Conservation (phyloP, 257 asterid genomes). For the Fraxinus excelsior region DNA sequence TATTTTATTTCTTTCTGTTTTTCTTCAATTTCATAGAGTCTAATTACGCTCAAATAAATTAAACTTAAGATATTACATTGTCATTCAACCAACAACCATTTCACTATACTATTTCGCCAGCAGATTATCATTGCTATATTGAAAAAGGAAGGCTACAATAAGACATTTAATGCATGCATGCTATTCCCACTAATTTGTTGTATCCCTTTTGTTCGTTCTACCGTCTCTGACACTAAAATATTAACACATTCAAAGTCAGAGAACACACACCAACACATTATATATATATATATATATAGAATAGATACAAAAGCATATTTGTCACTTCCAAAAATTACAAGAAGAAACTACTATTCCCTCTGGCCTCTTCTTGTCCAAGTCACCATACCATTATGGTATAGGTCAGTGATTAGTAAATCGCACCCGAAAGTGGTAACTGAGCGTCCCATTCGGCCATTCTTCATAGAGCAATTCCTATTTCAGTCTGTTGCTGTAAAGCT, state of each 20-base stretch:
- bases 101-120: too few relatives aligned
- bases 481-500: constrained; percentile 34
- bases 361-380: constrained; percentile 11
- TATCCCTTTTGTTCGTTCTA: constrained; percentile 34
- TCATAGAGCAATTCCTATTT: constrained; percentile 31
- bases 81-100: too few relatives aligned
- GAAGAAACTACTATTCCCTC: constrained; percentile 21
- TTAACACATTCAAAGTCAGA: constrained; percentile 12
- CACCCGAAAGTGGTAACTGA: neutral
- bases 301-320: too few relatives aligned
- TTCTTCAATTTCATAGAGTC: too few relatives aligned
- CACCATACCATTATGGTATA: constrained; percentile 29
- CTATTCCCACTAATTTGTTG: constrained; percentile 23
- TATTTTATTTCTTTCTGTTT: too few relatives aligned
- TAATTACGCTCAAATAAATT: too few relatives aligned
- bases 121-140: too few relatives aligned
- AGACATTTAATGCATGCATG: constrained; percentile 30
- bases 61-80: too few relatives aligned
- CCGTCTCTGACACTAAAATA: constrained; percentile 13
- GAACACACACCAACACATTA: neutral
- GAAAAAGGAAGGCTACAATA: neutral
- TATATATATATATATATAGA: neutral
- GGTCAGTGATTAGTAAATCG: constrained; percentile 29
- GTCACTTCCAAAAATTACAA: constrained; percentile 33
- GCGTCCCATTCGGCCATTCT: neutral